phyloP scores from a whole-genome alignment of 257 asterid species.

The Fraxinus cuspidata region DNA sequence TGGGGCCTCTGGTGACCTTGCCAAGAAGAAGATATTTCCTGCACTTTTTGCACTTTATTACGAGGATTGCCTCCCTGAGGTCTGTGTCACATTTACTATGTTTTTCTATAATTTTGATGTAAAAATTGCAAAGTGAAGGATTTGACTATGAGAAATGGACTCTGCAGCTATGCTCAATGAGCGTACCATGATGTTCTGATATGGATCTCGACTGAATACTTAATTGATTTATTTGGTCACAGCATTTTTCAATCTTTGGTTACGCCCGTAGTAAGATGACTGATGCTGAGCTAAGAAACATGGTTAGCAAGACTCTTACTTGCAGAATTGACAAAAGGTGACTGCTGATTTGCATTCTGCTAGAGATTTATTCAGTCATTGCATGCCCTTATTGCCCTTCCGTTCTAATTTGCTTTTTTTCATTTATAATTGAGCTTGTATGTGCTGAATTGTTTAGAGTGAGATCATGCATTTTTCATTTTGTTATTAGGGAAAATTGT shows the following conservation, averaged over 20 bases:
- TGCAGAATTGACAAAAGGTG: slow-evolving; percentile 96
- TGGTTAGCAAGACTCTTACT: slow-evolving; percentile 94
- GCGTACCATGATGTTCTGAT: slow-evolving; percentile 10
- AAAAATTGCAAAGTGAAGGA: neutral
- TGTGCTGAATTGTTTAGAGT: neutral
- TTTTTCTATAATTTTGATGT: neutral
- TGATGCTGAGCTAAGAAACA: slow-evolving; percentile 75
- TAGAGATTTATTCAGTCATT: neutral
- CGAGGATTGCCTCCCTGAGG: slow-evolving; percentile 96
- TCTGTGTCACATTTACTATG: slow-evolving; percentile 28
- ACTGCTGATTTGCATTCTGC: slow-evolving; percentile 8
- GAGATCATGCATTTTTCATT: neutral
- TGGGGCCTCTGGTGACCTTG: slow-evolving; percentile 99
- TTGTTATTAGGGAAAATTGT: slow-evolving; percentile 76
- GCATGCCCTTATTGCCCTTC: neutral
- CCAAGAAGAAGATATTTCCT: slow-evolving; percentile 97
- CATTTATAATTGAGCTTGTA: neutral
- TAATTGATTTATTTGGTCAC: slow-evolving; percentile 29
- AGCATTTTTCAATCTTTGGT: slow-evolving; percentile 89
- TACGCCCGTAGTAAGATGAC: slow-evolving; percentile 99
- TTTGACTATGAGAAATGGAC: neutral
- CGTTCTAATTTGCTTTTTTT: neutral
- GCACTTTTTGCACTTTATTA: slow-evolving; percentile 97
- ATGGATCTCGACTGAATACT: neutral
- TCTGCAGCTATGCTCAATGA: no score